Conservation (phyloP, 2,329 filamentous ascomycete species). For the Drechslerella dactyloides region DNA sequence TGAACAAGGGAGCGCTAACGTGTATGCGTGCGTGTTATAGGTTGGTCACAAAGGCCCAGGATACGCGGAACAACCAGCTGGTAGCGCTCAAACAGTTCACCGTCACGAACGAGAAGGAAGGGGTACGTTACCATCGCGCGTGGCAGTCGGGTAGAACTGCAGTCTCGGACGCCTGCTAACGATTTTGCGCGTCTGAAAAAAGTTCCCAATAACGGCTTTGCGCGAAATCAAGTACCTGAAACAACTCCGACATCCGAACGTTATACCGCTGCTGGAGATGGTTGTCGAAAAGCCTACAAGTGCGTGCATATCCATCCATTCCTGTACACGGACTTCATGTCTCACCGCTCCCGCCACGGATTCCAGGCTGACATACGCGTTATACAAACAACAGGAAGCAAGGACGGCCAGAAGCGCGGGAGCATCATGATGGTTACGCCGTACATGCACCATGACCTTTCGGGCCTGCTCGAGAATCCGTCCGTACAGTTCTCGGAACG, state of each 20-base stretch:
- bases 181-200: conserved; percentile 29
- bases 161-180: conserved; percentile 44
- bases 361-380: conserved; percentile 6
- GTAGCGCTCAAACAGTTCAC: conserved; percentile 98
- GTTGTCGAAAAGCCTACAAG: conserved; percentile 75
- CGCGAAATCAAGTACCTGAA: conserved; percentile 98
- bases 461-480: conserved; percentile 92
- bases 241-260: conserved; percentile 87
- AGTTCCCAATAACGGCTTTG: conserved; percentile 97
- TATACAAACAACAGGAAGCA: conserved; percentile 61
- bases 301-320: conserved; percentile 16
- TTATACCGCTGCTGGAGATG: conserved; percentile 91
- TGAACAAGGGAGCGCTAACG: conserved; percentile 18
- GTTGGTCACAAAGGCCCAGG: conserved; percentile 44
- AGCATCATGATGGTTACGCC: conserved; percentile 96
- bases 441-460: conserved; percentile 99
- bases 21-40: conserved; percentile 1
- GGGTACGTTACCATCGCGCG: conserved; percentile 64
- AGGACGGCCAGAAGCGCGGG: conserved; percentile 72
- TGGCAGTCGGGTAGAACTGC: conserved; percentile 1
- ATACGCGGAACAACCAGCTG: conserved; percentile 66
- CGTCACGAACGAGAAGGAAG: conserved; percentile 99
- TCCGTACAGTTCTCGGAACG: conserved; percentile 83
- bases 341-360: background rate
- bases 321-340: background rate